A percentile compares a stretch with the other conserved stretches of the same genome.
Evolutionary conservation across 495 filamentous ascomycete species (phyloP).

Genomic region (Aspergillus ostianus): DNA sequence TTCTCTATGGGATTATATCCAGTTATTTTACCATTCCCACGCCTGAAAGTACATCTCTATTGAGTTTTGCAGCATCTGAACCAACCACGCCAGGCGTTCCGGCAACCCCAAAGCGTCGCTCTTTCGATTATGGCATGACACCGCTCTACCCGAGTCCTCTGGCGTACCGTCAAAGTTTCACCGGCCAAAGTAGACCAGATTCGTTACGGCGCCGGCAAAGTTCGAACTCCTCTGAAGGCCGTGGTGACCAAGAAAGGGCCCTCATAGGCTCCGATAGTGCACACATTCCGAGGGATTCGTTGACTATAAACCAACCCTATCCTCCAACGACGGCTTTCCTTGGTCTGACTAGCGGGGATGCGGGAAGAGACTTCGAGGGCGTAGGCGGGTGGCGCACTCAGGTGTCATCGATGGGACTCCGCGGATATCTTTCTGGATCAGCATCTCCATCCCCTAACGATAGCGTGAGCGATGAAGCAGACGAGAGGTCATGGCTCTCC

Average conservation of each 20-base stretch:
- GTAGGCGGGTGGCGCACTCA: slow-evolving; percentile 71
- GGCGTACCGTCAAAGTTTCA: slow-evolving; percentile 13
- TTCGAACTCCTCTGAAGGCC: slow-evolving; percentile 14
- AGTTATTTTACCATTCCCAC: slow-evolving; percentile 53
- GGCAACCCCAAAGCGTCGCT: slow-evolving; percentile 19
- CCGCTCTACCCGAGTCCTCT: slow-evolving; percentile 9
- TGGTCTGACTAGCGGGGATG: slow-evolving; percentile 35
- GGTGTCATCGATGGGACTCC: slow-evolving; percentile 16
- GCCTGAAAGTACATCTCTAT: slow-evolving; percentile 27
- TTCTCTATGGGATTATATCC: slow-evolving; percentile 57
- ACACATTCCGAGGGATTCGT: slow-evolving; percentile 7
- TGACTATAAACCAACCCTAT: slow-evolving; percentile 17
- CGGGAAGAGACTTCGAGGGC: slow-evolving; percentile 78
- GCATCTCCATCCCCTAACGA: slow-evolving; percentile 41
- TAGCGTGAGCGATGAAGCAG: slow-evolving; percentile 33
- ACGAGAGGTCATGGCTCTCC: slow-evolving; percentile 67
- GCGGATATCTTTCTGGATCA: slow-evolving; percentile 31
- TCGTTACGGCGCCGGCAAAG: slow-evolving; percentile 3
- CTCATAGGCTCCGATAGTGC: slow-evolving; percentile 1
- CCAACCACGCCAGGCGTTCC: slow-evolving; percentile 28
- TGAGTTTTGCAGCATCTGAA: slow-evolving; percentile 33
- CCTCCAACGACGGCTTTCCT: slow-evolving; percentile 23
- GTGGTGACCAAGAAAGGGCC: neutral
- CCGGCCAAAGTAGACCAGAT: slow-evolving; percentile 11
- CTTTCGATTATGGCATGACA: slow-evolving; percentile 27